Evolutionary conservation across 345 rosid genomes (phyloP).

Genomic region (Salix arbutifolia): DNA sequence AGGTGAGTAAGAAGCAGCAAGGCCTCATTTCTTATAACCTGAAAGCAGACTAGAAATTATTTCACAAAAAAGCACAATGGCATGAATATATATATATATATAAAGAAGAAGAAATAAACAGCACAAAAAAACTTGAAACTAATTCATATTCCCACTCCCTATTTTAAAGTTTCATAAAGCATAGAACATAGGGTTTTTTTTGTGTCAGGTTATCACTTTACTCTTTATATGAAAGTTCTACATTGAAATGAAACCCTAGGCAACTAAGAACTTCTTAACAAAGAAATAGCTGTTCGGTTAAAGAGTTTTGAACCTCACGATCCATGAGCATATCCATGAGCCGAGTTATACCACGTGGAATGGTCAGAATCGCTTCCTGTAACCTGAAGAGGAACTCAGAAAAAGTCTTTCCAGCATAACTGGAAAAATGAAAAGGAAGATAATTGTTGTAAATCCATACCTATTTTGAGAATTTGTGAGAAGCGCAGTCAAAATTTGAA

Average conservation of each 20-base stretch:
- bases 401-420: slow-evolving; percentile 27
- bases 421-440: neutral
- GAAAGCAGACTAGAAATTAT: slow-evolving; percentile 26
- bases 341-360: slow-evolving; percentile 95
- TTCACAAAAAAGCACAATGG: neutral
- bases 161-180: neutral
- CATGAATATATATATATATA: neutral
- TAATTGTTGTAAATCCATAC: slow-evolving; percentile 37
- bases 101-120: neutral
- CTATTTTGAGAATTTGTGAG: slow-evolving; percentile 85
- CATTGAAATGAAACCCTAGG: neutral
- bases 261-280: neutral
- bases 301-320: slow-evolving; percentile 68
- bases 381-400: slow-evolving; percentile 71
- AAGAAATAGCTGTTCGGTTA: neutral
- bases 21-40: slow-evolving; percentile 96
- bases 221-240: neutral
- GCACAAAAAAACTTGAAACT: neutral
- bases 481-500: slow-evolving; percentile 92
- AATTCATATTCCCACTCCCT: neutral
- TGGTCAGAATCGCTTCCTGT: slow-evolving; percentile 95
- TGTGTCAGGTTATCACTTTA: no score
- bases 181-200: neutral
- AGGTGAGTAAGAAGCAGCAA: slow-evolving; percentile 87
- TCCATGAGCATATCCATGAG: slow-evolving; percentile 99